Evolutionary conservation across 768 basidiomycete species (phyloP).

Genomic region (Xerocomellus chrysenteron): DNA sequence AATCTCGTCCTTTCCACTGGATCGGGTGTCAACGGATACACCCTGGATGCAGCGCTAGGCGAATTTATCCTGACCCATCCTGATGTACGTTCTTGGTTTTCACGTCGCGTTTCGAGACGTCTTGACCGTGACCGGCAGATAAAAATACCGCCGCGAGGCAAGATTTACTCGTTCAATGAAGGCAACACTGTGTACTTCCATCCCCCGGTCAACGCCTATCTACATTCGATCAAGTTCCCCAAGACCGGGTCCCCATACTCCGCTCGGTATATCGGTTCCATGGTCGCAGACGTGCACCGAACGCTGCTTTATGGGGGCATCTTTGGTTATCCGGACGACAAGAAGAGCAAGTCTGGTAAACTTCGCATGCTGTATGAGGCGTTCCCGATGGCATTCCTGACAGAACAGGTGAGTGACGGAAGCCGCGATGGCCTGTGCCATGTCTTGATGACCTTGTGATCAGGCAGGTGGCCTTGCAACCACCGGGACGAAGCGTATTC

Average conservation of each 20-base stretch:
- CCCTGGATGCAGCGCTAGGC: slow-evolving; percentile 90
- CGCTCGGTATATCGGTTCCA: slow-evolving; percentile 93
- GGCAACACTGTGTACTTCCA: slow-evolving; percentile 96
- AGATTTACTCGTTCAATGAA: slow-evolving; percentile 99
- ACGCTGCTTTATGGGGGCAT: slow-evolving; percentile 97
- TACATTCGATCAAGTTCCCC: slow-evolving; percentile 92
- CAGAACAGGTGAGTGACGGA: slow-evolving; percentile 70
- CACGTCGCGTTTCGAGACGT: not conserved
- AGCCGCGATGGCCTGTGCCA: not conserved
- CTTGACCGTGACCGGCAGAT: slow-evolving; percentile 50
- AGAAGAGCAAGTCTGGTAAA: slow-evolving; percentile 96
- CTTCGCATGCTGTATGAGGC: slow-evolving; percentile 94
- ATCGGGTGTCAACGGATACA: slow-evolving; percentile 96
- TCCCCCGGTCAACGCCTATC: slow-evolving; percentile 74
- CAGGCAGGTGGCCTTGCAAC: slow-evolving; percentile 96
- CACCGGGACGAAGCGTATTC: slow-evolving; percentile 89
- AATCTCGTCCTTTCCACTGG: slow-evolving; percentile 96
- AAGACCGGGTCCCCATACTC: slow-evolving; percentile 77
- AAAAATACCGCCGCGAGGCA: slow-evolving; percentile 88
- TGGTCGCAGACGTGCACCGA: slow-evolving; percentile 98
- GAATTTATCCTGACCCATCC: slow-evolving; percentile 99
- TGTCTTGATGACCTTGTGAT: slow-evolving; percentile 2
- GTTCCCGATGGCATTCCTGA: slow-evolving; percentile 96
- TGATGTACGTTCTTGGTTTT: slow-evolving; percentile 52
- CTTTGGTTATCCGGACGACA: slow-evolving; percentile 97